These are phyloP conservation scores for Kandelia obovata DNA, from an alignment of 345 rosid genomes.

Conservation along the genomic window DNA sequence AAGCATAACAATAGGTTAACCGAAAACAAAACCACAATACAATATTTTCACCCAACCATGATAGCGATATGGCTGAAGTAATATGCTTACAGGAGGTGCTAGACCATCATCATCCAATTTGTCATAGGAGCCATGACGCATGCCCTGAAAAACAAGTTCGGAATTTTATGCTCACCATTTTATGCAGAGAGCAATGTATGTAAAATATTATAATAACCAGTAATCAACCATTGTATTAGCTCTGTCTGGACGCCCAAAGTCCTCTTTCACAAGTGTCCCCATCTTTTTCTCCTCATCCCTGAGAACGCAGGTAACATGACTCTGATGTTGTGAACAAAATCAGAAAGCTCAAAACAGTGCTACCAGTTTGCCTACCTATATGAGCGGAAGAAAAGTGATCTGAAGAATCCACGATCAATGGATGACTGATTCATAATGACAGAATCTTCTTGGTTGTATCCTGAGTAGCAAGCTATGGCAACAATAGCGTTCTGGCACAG, in stretches of 20 bases:
- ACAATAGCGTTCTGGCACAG: slow-evolving; percentile 86
- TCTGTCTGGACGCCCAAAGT: slow-evolving; percentile 94
- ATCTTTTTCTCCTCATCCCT: slow-evolving; percentile 99
- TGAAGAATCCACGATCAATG: slow-evolving; percentile 90
- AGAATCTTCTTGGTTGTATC: slow-evolving; percentile 99
- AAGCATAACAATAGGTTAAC: neutral
- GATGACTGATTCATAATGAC: slow-evolving; percentile 99
- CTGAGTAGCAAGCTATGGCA: slow-evolving; percentile 94
- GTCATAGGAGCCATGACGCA: slow-evolving; percentile 98
- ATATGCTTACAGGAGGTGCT: slow-evolving; percentile 83
- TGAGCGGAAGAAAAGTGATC: slow-evolving; percentile 93
- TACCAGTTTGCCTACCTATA: slow-evolving; percentile 51
- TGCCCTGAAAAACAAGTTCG: slow-evolving; percentile 54
- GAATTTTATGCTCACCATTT: slow-evolving; percentile 15
- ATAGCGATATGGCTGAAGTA: neutral
- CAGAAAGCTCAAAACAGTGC: neutral
- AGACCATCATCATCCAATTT: slow-evolving; percentile 98
- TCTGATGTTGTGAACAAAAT: neutral
- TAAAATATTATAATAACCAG: neutral
- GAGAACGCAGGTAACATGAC: slow-evolving; percentile 12
- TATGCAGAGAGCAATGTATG: slow-evolving; percentile 5
- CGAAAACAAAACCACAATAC: slow-evolving; percentile 5
- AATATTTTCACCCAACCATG: neutral
- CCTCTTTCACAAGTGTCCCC: slow-evolving; percentile 98
- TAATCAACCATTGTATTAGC: slow-evolving; percentile 70